Evolutionary conservation across 257 asterid genomes (phyloP).

Genomic region (Solanum pennellii): DNA sequence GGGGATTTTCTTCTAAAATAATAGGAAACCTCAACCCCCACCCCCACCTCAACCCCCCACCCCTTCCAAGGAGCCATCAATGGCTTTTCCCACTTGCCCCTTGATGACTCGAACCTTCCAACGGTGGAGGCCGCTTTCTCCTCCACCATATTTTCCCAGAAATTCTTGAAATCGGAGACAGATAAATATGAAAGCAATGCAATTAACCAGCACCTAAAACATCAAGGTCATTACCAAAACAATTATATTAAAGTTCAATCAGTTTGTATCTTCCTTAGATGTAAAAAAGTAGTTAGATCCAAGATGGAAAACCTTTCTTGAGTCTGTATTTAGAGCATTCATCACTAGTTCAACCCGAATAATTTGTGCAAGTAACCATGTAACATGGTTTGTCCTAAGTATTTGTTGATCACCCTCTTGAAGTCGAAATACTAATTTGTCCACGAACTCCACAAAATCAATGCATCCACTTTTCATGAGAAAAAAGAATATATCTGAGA

Average conservation of each 20-base stretch:
- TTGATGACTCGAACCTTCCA: neutral
- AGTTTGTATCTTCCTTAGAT: neutral
- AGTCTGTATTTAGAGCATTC: conserved; percentile 72
- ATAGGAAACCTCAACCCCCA: neutral
- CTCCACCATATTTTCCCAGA: neutral
- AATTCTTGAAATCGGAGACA: neutral
- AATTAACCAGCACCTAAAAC: neutral
- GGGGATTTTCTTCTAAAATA: neutral
- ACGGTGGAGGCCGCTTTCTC: neutral
- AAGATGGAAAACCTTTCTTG: conserved; percentile 63
- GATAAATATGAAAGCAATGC: neutral
- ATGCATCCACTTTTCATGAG: conserved; percentile 94
- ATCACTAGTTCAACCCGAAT: conserved; percentile 92
- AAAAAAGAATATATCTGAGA: conserved; percentile 86
- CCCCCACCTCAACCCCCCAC: too few relatives aligned
- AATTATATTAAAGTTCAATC: neutral
- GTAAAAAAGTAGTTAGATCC: neutral
- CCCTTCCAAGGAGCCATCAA: neutral
- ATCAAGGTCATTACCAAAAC: neutral
- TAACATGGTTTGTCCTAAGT: conserved; percentile 92
- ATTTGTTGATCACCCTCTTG: conserved; percentile 80
- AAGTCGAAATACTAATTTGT: conserved; percentile 82
- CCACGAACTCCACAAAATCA: conserved; percentile 94
- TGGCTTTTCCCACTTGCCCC: neutral
- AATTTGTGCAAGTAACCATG: conserved; percentile 95